Evolutionary conservation across 805 yeast species (phyloP).

Genomic region (Starmerella stigmatis): DNA sequence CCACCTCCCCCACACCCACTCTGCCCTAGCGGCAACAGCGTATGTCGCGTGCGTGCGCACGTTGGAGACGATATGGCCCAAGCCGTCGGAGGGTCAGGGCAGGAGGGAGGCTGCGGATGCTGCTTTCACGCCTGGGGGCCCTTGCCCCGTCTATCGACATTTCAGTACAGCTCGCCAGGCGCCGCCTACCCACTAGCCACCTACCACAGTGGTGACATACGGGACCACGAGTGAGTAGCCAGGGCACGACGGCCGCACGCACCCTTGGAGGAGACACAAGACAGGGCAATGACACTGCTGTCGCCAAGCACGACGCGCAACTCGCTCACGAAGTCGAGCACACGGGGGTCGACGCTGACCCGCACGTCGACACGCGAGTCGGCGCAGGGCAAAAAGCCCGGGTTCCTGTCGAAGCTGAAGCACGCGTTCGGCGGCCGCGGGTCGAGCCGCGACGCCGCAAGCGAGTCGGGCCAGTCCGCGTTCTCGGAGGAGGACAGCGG

Average conservation of each 20-base stretch:
- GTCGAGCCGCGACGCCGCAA: not conserved
- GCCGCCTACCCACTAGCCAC: too few relatives aligned
- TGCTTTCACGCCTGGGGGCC: too few relatives aligned
- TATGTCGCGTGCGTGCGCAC: too few relatives aligned
- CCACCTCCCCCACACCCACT: too few relatives aligned
- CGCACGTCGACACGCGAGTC: not conserved
- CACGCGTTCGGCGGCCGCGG: constrained; percentile 4
- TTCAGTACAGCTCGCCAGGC: too few relatives aligned
- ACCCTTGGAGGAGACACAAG: not conserved
- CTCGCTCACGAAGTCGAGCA: constrained; percentile 5
- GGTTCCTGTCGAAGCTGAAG: constrained; percentile 17
- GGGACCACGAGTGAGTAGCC: not conserved
- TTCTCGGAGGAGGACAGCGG: constrained; percentile 1
- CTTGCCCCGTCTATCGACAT: too few relatives aligned
- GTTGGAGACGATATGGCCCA: too few relatives aligned
- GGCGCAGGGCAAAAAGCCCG: constrained; percentile 9
- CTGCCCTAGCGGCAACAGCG: too few relatives aligned
- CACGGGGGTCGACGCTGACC: constrained; percentile 1
- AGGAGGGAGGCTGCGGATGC: too few relatives aligned
- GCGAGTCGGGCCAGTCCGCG: not conserved
- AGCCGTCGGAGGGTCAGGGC: too few relatives aligned
- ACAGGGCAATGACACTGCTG: constrained; percentile 2
- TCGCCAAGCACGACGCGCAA: not conserved
- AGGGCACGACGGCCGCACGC: too few relatives aligned
- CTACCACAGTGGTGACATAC: not conserved